These are phyloP conservation scores for Candida albicans DNA, from an alignment of 1,139 yeast species.

Conservation along the genomic window DNA sequence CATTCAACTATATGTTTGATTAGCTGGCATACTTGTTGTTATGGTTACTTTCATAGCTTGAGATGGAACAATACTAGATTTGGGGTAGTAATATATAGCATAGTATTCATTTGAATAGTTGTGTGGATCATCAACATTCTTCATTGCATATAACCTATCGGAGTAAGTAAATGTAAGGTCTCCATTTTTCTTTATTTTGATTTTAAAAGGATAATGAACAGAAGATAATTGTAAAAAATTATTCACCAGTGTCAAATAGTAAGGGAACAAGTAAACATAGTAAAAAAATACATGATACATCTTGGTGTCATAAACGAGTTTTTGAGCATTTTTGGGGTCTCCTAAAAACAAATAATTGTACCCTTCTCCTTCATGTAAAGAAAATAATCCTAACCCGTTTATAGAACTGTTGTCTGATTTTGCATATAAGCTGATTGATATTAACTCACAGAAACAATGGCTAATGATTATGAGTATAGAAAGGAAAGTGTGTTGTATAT, in stretches of 20 bases:
- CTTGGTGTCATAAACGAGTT: background rate
- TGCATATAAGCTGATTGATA: too few relatives aligned
- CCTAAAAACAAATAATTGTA: too few relatives aligned
- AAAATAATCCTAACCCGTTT: too few relatives aligned
- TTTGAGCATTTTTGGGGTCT: too few relatives aligned
- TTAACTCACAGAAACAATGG: too few relatives aligned
- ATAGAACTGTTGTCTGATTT: too few relatives aligned
- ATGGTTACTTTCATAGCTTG: background rate
- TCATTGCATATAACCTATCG: background rate
- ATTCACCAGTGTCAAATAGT: background rate
- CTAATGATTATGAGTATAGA: too few relatives aligned
- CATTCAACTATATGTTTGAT: background rate
- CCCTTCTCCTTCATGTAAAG: too few relatives aligned
- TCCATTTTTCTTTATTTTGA: constrained; percentile 2
- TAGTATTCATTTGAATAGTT: constrained; percentile 1
- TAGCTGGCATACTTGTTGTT: background rate
- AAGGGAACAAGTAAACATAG: background rate
- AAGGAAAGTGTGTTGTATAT: too few relatives aligned
- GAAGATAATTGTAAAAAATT: constrained; percentile 1
- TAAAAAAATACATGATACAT: constrained; percentile 2
- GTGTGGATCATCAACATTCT: constrained; percentile 2
- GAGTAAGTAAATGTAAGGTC: background rate
- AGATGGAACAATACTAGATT: background rate
- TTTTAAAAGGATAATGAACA: constrained; percentile 2
- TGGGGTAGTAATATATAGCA: background rate